Conservation (phyloP, 106 monocot genomes). For the Platanthera zijinensis region DNA sequence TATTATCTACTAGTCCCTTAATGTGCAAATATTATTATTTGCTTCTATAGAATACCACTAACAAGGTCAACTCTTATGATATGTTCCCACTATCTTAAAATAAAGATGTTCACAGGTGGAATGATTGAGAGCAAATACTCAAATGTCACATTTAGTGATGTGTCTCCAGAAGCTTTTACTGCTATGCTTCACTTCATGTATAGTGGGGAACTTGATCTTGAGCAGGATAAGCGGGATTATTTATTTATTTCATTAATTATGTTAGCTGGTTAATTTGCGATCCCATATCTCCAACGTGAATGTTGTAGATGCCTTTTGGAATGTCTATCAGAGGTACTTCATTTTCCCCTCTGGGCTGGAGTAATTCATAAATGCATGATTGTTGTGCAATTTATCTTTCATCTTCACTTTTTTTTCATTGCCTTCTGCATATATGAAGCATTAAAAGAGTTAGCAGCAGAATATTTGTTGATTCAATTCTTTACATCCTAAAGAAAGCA, state of each 20-base stretch:
- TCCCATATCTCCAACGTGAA: constrained; percentile 54
- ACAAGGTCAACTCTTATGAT: background rate
- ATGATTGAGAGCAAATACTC: constrained; percentile 77
- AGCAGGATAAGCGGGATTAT: constrained; percentile 28
- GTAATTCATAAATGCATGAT: constrained; percentile 2
- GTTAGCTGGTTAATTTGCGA: constrained; percentile 71
- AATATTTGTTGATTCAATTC: background rate
- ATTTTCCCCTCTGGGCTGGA: background rate
- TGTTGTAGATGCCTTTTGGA: constrained; percentile 71
- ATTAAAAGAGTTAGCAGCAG: background rate
- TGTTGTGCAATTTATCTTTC: background rate
- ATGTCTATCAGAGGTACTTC: constrained; percentile 72
- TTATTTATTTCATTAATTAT: constrained; percentile 60
- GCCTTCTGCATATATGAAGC: background rate
- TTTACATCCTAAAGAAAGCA: background rate
- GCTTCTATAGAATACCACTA: background rate
- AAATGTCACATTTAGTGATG: constrained; percentile 54
- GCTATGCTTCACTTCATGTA: constrained; percentile 84
- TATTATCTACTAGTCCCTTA: background rate
- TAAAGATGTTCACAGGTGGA: constrained; percentile 98
- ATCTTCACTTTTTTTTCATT: constrained; percentile 4
- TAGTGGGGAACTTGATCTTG: constrained; percentile 50
- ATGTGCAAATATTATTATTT: background rate
- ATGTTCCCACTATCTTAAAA: background rate
- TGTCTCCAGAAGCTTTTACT: constrained; percentile 52